phyloP scores from a whole-genome alignment of 208 protist species.

The Leishmania braziliensis region DNA sequence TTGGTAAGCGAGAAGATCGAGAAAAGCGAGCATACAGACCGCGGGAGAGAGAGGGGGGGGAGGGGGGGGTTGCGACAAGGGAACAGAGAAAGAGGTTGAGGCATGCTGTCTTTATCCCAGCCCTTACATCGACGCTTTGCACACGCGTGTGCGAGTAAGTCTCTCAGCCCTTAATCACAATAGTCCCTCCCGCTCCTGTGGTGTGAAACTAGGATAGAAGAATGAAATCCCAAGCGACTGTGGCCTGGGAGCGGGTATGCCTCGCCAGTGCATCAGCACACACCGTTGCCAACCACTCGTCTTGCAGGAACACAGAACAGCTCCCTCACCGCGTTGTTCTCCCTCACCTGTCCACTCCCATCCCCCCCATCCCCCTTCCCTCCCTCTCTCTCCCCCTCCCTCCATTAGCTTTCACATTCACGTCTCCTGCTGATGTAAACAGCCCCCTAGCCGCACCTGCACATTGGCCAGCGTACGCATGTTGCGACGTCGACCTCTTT shows the following conservation, averaged over 20 bases:
- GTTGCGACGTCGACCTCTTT: neutral
- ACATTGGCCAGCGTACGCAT: neutral
- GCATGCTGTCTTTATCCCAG: neutral
- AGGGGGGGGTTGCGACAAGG: neutral
- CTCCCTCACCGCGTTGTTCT: neutral
- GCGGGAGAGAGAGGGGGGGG: neutral
- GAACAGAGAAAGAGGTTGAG: neutral
- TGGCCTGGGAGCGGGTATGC: neutral
- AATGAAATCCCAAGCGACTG: neutral
- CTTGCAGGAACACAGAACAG: neutral
- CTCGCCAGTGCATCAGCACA: neutral
- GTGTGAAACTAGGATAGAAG: neutral
- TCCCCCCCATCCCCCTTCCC: neutral
- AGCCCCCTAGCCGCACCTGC: neutral
- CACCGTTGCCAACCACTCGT: no score
- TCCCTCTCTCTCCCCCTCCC: neutral
- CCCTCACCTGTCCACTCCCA: neutral
- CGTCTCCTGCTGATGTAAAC: neutral
- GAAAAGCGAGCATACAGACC: neutral
- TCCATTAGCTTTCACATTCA: neutral
- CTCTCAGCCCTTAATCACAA: neutral
- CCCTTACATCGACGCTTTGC: neutral
- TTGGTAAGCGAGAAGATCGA: neutral
- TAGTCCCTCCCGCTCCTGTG: neutral
- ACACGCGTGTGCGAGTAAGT: neutral